phyloP scores from a whole-genome alignment of 2,329 filamentous ascomycete species.

The Paramyrothecium sp. region DNA sequence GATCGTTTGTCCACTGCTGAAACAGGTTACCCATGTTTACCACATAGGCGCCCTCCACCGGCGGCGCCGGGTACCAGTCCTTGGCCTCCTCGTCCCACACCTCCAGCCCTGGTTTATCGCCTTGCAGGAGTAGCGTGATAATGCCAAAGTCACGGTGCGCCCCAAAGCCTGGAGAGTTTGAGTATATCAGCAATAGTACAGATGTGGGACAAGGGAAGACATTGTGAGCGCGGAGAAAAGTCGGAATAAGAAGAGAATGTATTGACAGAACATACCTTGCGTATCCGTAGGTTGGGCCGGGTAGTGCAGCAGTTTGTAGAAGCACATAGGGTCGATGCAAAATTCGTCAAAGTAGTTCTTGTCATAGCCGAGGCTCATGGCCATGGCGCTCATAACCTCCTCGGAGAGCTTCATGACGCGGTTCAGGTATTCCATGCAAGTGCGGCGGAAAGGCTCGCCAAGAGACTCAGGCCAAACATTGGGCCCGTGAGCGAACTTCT shows the following conservation, averaged over 20 bases:
- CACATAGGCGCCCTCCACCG: slow-evolving; percentile 6
- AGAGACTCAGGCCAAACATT: slow-evolving; percentile 42
- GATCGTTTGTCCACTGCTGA: slow-evolving; percentile 7
- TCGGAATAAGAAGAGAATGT: not conserved
- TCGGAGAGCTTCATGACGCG: slow-evolving; percentile 36
- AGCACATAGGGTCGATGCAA: slow-evolving; percentile 39
- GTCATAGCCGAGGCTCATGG: slow-evolving; percentile 37
- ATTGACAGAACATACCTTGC: slow-evolving; percentile 24
- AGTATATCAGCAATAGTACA: not conserved
- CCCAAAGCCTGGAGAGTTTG: slow-evolving; percentile 33
- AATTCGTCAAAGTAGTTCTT: slow-evolving; percentile 42
- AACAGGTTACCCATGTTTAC: slow-evolving; percentile 8
- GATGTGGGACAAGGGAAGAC: not conserved
- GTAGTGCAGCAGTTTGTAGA: slow-evolving; percentile 48
- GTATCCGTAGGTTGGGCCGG: slow-evolving; percentile 36
- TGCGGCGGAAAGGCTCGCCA: slow-evolving; percentile 31
- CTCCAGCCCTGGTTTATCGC: slow-evolving; percentile 47
- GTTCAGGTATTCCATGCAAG: slow-evolving; percentile 37
- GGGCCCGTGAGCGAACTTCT: slow-evolving; percentile 37
- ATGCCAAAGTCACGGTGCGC: slow-evolving; percentile 57
- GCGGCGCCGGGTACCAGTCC: slow-evolving; percentile 29
- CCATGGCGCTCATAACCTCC: slow-evolving; percentile 39
- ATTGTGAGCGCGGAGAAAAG: not conserved
- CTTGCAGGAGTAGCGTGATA: slow-evolving; percentile 55
- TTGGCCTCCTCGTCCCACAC: slow-evolving; percentile 43